Base-by-base conservation (phyloP, 495 filamentous ascomycete species). In the Trichoderma erinaceum region DNA sequence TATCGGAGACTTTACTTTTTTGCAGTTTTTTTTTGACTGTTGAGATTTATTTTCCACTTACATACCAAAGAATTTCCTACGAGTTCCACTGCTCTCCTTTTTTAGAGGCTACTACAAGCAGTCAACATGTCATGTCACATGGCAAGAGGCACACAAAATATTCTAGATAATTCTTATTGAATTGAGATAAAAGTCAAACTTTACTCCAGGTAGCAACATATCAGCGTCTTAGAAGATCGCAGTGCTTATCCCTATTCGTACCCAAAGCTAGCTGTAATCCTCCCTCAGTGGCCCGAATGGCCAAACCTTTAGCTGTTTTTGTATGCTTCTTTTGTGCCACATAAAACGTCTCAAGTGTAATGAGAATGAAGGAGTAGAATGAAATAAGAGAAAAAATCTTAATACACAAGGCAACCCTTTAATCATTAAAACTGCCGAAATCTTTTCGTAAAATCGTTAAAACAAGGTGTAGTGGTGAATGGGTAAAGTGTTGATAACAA, bases 321-420 rank as follows among this genome's bases (percentile, higher is more conserved):
- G 18, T 10, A 21, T 52, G 48, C 15, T 56, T 56, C 21, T 21
- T 52, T 52, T n/a, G 4, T 48, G 35, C 3, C 32, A 63, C 8
- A 23, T 32, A 25, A 61, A 61, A 32, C 23, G n/a, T 16, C 56
- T 29, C 27, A 11, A 4, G 56, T 32, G 11, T 32, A 68, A n/a
- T 25, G 35, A 38, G 23, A 38, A 29, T 29, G 29, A 48, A 13
- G 41, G 63, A 52, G n/a, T 23, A 18, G 23, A 6, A 52, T 41
- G 58, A 61, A 35, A 65, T 50, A 64, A 68, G 41, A 71, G 69
- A 72, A 65, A 69, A 67, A 68, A 61, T 61, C 56, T 61, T 61
- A 32, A 61, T 61, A 61, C 56, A 61, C 56, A 32, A 61, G 25
- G 27, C 23, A 27, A 61, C 10, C 16, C 56, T 32, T 61, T 32